phyloP scores from a whole-genome alignment of 257 asterid species.

The Solanum pinnatisectum region DNA sequence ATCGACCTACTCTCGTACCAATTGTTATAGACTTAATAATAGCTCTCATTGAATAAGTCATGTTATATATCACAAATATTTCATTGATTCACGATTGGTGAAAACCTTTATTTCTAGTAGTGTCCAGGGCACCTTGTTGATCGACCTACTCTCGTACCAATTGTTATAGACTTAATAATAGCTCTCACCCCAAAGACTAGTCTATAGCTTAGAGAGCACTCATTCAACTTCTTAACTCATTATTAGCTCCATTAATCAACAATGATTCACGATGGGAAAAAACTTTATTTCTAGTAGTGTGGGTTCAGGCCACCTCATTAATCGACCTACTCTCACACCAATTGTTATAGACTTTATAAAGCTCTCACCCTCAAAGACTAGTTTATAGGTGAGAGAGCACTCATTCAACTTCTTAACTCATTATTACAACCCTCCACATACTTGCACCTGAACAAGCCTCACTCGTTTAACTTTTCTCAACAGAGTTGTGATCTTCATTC shows the following conservation, averaged over 20 bases:
- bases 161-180: neutral
- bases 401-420: neutral
- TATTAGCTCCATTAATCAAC: neutral
- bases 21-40: neutral
- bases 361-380: neutral
- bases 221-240: neutral
- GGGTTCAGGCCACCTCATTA: neutral
- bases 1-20: neutral
- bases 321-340: neutral
- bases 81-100: no score
- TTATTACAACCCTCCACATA: neutral
- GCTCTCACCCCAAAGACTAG: no score
- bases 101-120: neutral
- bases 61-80: neutral
- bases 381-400: neutral
- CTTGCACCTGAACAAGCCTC: neutral
- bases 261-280: neutral
- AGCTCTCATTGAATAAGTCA: no score
- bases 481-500: slow-evolving; percentile 54
- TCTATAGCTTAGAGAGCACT: no score
- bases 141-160: neutral
- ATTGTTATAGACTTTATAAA: neutral
- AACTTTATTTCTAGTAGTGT: neutral
- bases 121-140: neutral
- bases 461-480: neutral